A percentile compares a stretch with the other conserved stretches of the same genome.
These are phyloP conservation scores for Penicillium alfredii DNA, from an alignment of 495 filamentous ascomycete genomes.

Conservation along the genomic window DNA sequence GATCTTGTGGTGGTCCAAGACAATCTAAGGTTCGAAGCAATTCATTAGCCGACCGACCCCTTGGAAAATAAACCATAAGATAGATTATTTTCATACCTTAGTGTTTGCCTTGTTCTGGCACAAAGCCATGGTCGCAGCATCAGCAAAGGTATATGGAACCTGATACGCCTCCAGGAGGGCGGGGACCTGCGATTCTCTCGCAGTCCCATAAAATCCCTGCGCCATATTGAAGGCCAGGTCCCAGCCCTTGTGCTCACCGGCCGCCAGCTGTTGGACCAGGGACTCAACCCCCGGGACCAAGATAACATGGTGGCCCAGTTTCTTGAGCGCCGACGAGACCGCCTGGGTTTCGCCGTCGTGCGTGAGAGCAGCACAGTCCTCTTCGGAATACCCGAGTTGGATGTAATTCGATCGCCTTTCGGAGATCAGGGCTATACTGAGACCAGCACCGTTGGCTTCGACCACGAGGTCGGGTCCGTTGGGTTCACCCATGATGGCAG, in stretches of 20 bases:
- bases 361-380: slow-evolving; percentile 8
- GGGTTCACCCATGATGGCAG: too few species aligned
- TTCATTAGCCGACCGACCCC: background rate
- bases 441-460: background rate
- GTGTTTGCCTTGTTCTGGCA: slow-evolving; percentile 22
- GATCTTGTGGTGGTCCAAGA: slow-evolving; percentile 15
- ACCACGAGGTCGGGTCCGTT: too few species aligned
- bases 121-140: slow-evolving; percentile 20
- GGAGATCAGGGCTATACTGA: slow-evolving; percentile 12
- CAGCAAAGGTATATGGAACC: slow-evolving; percentile 19
- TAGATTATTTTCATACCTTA: slow-evolving; percentile 13
- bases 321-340: slow-evolving; percentile 4
- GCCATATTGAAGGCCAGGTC: slow-evolving; percentile 12
- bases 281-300: slow-evolving; percentile 10
- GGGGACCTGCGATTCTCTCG: slow-evolving; percentile 21
- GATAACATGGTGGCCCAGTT: slow-evolving; percentile 7
- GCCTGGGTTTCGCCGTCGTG: slow-evolving; percentile 8
- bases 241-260: slow-evolving; percentile 1
- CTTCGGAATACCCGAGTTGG: slow-evolving; percentile 6
- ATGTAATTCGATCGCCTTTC: slow-evolving; percentile 7
- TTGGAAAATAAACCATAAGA: background rate
- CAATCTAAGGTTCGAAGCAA: slow-evolving; percentile 5
- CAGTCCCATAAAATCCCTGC: slow-evolving; percentile 17
- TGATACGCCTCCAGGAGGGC: slow-evolving; percentile 22
- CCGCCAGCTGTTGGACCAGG: slow-evolving; percentile 13